These are phyloP conservation scores for Solanum arcanum DNA, from an alignment of 257 asterid species.

Conservation along the genomic window DNA sequence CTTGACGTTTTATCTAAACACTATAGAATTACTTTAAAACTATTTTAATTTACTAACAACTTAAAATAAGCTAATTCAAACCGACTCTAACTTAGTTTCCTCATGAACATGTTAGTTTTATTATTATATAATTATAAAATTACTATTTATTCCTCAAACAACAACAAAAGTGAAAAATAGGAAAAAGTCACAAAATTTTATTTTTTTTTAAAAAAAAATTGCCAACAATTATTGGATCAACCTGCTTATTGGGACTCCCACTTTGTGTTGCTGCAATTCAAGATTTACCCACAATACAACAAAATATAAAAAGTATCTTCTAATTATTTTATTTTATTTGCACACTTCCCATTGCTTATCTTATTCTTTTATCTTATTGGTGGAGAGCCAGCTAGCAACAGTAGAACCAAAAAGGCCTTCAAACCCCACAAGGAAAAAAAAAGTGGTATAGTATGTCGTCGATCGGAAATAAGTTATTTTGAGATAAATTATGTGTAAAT, in stretches of 20 bases:
- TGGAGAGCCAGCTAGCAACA: neutral
- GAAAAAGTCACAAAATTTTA: neutral
- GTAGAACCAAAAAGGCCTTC: neutral
- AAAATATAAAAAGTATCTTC: neutral
- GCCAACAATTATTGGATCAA: slow-evolving; percentile 2
- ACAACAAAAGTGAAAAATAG: neutral
- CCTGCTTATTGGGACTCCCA: slow-evolving; percentile 19
- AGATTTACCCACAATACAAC: neutral
- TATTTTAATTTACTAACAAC: too few relatives aligned
- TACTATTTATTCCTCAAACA: neutral
- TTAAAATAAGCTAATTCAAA: too few relatives aligned
- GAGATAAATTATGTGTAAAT: neutral
- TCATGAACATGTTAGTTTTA: neutral
- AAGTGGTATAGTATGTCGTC: neutral
- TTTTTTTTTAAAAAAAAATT: neutral
- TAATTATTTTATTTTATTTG: neutral
- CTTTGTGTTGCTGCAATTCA: neutral
- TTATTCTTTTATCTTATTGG: neutral
- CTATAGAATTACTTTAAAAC: neutral
- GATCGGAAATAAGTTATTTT: neutral
- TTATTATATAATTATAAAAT: neutral
- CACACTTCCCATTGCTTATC: neutral
- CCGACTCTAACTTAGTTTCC: neutral
- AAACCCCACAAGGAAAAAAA: neutral
- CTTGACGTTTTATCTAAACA: neutral